Evolutionary conservation across 768 basidiomycete species (phyloP), one percentile per base, ranked within the genome.

Genomic region (Pholiota microspora): DNA sequence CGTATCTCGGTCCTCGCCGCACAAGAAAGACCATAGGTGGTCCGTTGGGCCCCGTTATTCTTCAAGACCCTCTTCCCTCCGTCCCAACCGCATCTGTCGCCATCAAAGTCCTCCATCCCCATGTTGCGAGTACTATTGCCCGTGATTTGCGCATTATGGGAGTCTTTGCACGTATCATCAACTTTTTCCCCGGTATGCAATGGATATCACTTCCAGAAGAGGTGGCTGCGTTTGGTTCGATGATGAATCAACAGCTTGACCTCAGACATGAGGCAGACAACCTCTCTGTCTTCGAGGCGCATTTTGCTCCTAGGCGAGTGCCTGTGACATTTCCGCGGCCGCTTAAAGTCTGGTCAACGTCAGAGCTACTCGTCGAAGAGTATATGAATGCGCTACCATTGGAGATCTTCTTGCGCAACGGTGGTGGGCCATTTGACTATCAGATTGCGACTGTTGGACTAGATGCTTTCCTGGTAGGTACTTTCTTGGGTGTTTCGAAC

Each of bases 181-280:
- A 91, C 49, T 48, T 88, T 25, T 69, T 98, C 51, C 97, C 97
- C 0, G 93, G 94, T 24, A 94, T 97, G 87, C 81, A 93, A 60
- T 99, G 97, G 97, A 71, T 99, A 45, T 97, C 94, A 6, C 79
- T 99, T 15, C 91, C 94, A 0, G 92, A 99, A 63, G 97, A 99
- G 69, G 96, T 98, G 6, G 74, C 83, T 21, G 92, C 96, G 3
- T 99, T 99, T 68, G 97, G 97, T 6, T 72, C 78, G 28, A 96
- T 99, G 94, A 99, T 99, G 97, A 81, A 84, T 65, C 89, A 85
- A 61, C 97, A 99, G 69, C 80, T 98, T 18, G 94, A 98, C 70
- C 74, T 99, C 45, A 79, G 93, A 31, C 82, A 88, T 56, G 97
- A 99, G 68, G 94, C 91, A 0, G 82, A 90, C 59, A 98, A 98